Evolutionary conservation across 2,329 filamentous ascomycete species (phyloP), one percentile per base, ranked within the genome.

Genomic region (Ophidiomyces ophidiicola): DNA sequence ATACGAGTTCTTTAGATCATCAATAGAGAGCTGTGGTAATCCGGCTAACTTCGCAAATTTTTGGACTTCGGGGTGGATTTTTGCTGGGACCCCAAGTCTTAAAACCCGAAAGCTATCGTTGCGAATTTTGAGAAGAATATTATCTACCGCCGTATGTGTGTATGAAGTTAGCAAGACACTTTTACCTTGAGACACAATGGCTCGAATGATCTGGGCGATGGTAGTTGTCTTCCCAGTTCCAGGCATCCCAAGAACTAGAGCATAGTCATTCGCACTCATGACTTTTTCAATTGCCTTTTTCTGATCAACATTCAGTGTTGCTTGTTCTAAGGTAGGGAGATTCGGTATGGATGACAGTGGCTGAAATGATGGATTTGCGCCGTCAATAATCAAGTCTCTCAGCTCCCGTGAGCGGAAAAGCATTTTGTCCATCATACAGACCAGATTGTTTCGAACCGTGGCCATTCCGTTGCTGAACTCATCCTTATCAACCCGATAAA

Each of bases 391-490:
- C 25, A 96, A 68, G 15, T 76, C 72, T 41, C 87, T 78, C 24
- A 92, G 75, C 51, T 86, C 71, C 32, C 71, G 69, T 14, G 83
- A 77, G 33, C 79, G 79, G 50, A 76, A 79, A 1, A 80, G 68
- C 30, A 76, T 75, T 48, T 86, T 77, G 28, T 83, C 76, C 87
- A 98, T 96, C 51, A 94, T 74, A 49, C 87, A 83, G 21, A 96
- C 76, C 1, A 98, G 71, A 50, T 96, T 98, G 61, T 94, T 94
- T 38, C 90, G 78, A 32, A 94, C 83, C 20, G 82, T 81, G 2
- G 90, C 86, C 84, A 98, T 93, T 42, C 90, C 90, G 52, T 93
- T 96, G 61, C 85, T 93, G 60, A 98, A 98, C 55, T 98, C 90
- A 52, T 98, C 90, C 57, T 94, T 94, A 61, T 98, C 90, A 3